Evolutionary conservation across 23 red algal genomes (phyloP).

Genomic region (Agarophyton chilense): DNA sequence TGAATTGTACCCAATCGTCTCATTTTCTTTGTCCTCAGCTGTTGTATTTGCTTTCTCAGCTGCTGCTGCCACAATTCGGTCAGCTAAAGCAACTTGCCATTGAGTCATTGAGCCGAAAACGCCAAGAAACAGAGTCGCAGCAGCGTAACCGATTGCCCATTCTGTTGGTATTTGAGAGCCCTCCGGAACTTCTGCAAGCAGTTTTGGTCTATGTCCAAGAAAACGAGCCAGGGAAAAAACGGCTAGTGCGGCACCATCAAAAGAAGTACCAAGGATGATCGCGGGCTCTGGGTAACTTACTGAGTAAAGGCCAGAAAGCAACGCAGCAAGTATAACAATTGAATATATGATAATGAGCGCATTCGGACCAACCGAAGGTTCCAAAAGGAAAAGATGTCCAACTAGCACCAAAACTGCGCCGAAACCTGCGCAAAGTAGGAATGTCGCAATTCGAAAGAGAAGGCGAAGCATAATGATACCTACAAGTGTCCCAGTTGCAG

Average conservation of each 20-base stretch:
- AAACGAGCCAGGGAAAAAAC: constrained; percentile 59
- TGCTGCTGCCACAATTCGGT: constrained; percentile 25
- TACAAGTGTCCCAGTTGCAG: constrained; percentile 33
- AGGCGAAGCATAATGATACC: constrained; percentile 60
- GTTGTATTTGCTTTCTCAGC: background rate
- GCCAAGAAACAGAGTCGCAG: constrained; percentile 39
- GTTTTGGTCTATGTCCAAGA: constrained; percentile 46
- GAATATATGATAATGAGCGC: constrained; percentile 32
- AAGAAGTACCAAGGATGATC: constrained; percentile 57
- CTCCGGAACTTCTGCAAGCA: constrained; percentile 17
- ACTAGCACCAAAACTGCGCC: constrained; percentile 64
- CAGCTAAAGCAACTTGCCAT: constrained; percentile 45
- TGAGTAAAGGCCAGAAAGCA: constrained; percentile 48
- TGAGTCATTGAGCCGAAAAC: constrained; percentile 53
- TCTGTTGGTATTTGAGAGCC: constrained; percentile 4
- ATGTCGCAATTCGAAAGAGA: constrained; percentile 54
- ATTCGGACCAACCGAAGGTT: constrained; percentile 33
- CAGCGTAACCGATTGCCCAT: constrained; percentile 49
- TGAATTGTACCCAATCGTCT: background rate
- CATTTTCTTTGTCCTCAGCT: background rate
- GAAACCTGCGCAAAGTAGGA: constrained; percentile 45
- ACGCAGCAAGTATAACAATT: constrained; percentile 29
- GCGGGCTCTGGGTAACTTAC: constrained; percentile 44
- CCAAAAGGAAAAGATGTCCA: constrained; percentile 50
- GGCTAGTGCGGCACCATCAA: constrained; percentile 64